Evolutionary conservation across 805 yeast species (phyloP).

Genomic region (Candida glaebosa): DNA sequence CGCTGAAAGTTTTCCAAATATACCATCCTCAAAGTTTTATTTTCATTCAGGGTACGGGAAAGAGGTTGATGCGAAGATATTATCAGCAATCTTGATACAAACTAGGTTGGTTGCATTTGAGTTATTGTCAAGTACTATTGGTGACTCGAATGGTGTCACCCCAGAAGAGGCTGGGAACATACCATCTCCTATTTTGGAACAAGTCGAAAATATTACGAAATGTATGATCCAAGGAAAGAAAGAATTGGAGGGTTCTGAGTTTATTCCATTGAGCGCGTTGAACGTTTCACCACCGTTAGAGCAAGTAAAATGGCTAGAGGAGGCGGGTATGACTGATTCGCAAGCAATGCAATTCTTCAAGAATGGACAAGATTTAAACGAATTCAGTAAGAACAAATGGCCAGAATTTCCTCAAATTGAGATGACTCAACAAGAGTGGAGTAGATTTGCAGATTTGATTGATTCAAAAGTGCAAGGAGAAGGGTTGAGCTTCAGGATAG

Average conservation of each 20-base stretch:
- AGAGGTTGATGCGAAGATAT: slow-evolving; percentile 16
- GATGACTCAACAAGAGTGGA: slow-evolving; percentile 14
- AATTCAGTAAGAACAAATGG: slow-evolving; percentile 9
- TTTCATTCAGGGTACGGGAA: slow-evolving; percentile 17
- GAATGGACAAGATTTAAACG: slow-evolving; percentile 16
- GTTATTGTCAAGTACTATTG: slow-evolving; percentile 32
- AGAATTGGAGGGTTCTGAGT: slow-evolving; percentile 31
- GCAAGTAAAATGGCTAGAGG: slow-evolving; percentile 23
- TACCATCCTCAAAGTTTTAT: slow-evolving; percentile 35
- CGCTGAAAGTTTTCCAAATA: slow-evolving; percentile 28
- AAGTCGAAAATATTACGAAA: slow-evolving; percentile 42
- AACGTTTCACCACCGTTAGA: slow-evolving; percentile 39
- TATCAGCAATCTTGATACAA: slow-evolving; percentile 34
- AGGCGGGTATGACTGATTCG: slow-evolving; percentile 19
- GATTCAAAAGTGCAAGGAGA: slow-evolving; percentile 8
- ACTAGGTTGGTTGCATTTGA: slow-evolving; percentile 39
- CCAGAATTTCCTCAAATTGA: slow-evolving; percentile 19
- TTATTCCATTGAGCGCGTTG: slow-evolving; percentile 29
- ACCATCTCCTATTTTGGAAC: slow-evolving; percentile 40
- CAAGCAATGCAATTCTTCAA: slow-evolving; percentile 28
- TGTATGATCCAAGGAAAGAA: slow-evolving; percentile 37
- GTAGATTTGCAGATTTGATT: slow-evolving; percentile 8
- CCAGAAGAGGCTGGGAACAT: slow-evolving; percentile 15
- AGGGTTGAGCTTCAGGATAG: slow-evolving; percentile 9
- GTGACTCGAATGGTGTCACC: slow-evolving; percentile 13